Conservation (phyloP, 2,329 filamentous ascomycete genomes). For the Cytospora mali region DNA sequence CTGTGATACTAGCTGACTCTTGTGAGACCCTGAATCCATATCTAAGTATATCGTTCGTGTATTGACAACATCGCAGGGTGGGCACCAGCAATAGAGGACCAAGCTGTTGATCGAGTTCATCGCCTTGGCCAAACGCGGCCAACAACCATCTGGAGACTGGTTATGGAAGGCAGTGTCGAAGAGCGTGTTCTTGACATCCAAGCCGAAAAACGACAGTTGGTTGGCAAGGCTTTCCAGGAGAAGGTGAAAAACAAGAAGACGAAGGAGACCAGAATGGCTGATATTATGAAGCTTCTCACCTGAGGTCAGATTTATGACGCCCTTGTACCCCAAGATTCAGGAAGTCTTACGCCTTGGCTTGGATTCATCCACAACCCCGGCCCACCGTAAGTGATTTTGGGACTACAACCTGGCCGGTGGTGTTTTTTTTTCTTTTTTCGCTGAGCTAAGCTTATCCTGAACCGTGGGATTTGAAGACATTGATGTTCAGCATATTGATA, state of each 20-base stretch:
- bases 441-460: neutral
- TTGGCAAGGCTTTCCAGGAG: slow-evolving; percentile 79
- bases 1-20: slow-evolving; percentile 79
- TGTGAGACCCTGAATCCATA: slow-evolving; percentile 48
- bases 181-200: slow-evolving; percentile 80
- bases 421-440: neutral
- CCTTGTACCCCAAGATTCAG: neutral
- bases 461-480: neutral
- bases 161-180: slow-evolving; percentile 81
- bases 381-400: neutral
- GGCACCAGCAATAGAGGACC: slow-evolving; percentile 90
- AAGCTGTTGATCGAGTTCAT: slow-evolving; percentile 87
- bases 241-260: slow-evolving; percentile 59
- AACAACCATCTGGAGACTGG: slow-evolving; percentile 77
- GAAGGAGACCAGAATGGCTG: slow-evolving; percentile 60
- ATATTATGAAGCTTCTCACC: slow-evolving; percentile 52
- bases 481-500: neutral
- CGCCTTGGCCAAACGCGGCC: slow-evolving; percentile 79
- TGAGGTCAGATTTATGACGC: neutral
- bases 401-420: neutral
- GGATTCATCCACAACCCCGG: neutral
- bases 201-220: slow-evolving; percentile 74
- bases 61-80: slow-evolving; percentile 57
- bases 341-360: neutral
- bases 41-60: neutral